Percentiles rank a stretch among this genome's conserved stretches.
phyloP scores from a whole-genome alignment of 2,329 filamentous ascomycete genomes.

The Penicillium sp. region DNA sequence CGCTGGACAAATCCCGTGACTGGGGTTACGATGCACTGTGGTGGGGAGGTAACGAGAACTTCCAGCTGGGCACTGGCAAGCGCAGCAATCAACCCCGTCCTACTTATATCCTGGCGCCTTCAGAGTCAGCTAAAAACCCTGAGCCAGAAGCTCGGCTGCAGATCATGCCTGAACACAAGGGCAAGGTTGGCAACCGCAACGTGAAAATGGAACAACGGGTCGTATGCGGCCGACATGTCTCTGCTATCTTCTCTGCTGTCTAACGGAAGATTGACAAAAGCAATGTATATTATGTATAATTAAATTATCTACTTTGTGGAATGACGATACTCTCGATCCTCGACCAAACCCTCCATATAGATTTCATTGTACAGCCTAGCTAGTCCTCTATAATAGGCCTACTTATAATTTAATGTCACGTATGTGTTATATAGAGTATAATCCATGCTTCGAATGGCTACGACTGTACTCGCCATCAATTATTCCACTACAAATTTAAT shows the following conservation, averaged over 20 bases:
- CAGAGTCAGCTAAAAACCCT: constrained; percentile 54
- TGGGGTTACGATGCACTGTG: constrained; percentile 85
- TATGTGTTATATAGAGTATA: no score
- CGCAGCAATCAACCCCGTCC: constrained; percentile 72
- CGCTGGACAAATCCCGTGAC: constrained; percentile 65
- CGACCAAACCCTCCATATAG: no score
- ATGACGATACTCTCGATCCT: no score
- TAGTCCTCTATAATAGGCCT: no score
- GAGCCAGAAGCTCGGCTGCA: constrained; percentile 67
- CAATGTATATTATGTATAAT: constrained; percentile 16
- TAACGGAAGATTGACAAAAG: constrained; percentile 26
- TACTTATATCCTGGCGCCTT: constrained; percentile 71
- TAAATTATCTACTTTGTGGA: constrained; percentile 3
- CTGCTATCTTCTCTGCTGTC: constrained; percentile 70
- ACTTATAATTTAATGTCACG: no score
- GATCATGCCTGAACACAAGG: constrained; percentile 69
- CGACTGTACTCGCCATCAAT: no score
- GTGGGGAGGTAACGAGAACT: constrained; percentile 93
- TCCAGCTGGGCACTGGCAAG: constrained; percentile 87
- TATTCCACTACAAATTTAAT: no score
- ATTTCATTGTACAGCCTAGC: no score
- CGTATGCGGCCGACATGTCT: constrained; percentile 76
- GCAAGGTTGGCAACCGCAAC: constrained; percentile 62
- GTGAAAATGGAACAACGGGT: constrained; percentile 78
- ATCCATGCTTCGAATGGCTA: no score